Evolutionary conservation across 2,329 filamentous ascomycete species (phyloP).

Genomic region (Drechslera avenae): DNA sequence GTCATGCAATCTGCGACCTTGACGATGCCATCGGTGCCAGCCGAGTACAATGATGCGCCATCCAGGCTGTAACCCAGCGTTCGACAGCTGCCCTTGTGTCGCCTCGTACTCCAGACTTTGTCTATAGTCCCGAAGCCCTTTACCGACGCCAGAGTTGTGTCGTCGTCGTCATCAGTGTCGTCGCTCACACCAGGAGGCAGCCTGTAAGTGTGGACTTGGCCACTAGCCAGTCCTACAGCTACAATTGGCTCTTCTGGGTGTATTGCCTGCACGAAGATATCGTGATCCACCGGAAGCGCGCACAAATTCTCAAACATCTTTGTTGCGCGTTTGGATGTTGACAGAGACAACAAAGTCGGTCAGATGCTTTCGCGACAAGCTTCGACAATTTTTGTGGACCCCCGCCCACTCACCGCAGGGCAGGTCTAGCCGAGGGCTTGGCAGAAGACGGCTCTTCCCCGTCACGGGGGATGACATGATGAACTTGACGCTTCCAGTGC

Average conservation of each 20-base stretch:
- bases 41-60: constrained; percentile 68
- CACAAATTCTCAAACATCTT: constrained; percentile 90
- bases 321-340: constrained; percentile 45
- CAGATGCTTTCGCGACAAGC: constrained; percentile 13
- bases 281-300: constrained; percentile 81
- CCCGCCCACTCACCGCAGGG: constrained; percentile 6
- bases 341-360: neutral
- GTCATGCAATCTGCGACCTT: constrained; percentile 65
- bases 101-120: constrained; percentile 80
- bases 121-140: constrained; percentile 77
- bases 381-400: constrained; percentile 36
- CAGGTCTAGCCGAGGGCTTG: constrained; percentile 24
- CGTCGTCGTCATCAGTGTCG: constrained; percentile 57
- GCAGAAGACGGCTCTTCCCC: constrained; percentile 18
- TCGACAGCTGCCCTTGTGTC: constrained; percentile 94
- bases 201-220: constrained; percentile 83
- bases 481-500: no score
- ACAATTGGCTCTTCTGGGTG: constrained; percentile 85
- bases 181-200: constrained; percentile 65
- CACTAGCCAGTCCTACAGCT: constrained; percentile 81
- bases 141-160: constrained; percentile 54
- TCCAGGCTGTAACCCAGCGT: constrained; percentile 79
- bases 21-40: constrained; percentile 67
- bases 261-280: constrained; percentile 86
- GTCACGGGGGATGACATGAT: no score